Percentiles rank a stretch among this genome's conserved stretches.
Evolutionary conservation across 495 filamentous ascomycete species (phyloP).

Genomic region (Sabuloglossum arenarium): DNA sequence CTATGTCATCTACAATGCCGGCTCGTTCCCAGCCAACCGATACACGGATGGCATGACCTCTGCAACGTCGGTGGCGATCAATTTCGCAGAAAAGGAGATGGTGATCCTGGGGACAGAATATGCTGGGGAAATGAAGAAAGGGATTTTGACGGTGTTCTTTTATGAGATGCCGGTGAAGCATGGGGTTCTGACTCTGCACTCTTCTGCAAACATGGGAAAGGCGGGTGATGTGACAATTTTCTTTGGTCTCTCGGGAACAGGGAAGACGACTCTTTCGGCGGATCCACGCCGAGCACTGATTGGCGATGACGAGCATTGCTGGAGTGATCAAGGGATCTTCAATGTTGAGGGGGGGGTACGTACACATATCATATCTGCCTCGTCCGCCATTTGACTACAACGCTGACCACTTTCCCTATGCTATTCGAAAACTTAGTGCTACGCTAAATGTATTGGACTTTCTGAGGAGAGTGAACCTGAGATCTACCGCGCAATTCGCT

Average conservation of each 20-base stretch:
- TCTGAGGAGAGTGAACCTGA: constrained; percentile 98
- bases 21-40: constrained; percentile 93
- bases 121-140: constrained; percentile 99
- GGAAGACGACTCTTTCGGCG: constrained; percentile 94
- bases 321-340: constrained; percentile 91
- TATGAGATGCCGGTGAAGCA: constrained; percentile 99
- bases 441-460: constrained; percentile 95
- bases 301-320: constrained; percentile 99
- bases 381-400: neutral
- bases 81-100: constrained; percentile 85
- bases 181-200: constrained; percentile 94
- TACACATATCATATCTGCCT: neutral
- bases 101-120: constrained; percentile 98
- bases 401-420: neutral
- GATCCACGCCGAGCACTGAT: constrained; percentile 92
- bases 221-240: constrained; percentile 93
- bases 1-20: constrained; percentile 99
- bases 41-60: constrained; percentile 98
- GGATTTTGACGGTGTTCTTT: constrained; percentile 95
- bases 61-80: constrained; percentile 67
- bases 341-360: constrained; percentile 82
- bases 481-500: constrained; percentile 91
- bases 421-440: too few relatives aligned
- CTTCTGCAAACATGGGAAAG: constrained; percentile 76
- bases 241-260: constrained; percentile 96